phyloP scores from a whole-genome alignment of 805 yeast genomes.

The Sugiyamaella smithiae region DNA sequence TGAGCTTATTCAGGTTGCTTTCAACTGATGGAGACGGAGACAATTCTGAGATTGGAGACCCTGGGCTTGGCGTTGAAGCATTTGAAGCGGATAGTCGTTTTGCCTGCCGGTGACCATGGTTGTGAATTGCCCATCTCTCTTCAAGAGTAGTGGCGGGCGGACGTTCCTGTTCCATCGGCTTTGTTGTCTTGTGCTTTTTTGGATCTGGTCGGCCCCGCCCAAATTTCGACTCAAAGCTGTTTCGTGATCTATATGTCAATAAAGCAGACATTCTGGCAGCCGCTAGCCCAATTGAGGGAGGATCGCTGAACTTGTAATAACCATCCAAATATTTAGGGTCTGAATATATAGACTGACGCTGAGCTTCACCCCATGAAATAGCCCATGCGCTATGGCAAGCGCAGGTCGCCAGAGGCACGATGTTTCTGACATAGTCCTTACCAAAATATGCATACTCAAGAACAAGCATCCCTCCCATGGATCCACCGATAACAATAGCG shows the following conservation, averaged over 20 bases:
- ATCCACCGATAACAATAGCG: slow-evolving; percentile 91
- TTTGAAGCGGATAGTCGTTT: slow-evolving; percentile 20
- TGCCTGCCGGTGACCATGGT: slow-evolving; percentile 64
- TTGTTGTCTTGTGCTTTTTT: slow-evolving; percentile 36
- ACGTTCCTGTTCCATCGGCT: slow-evolving; percentile 25
- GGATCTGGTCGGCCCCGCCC: slow-evolving; percentile 75
- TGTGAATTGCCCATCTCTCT: slow-evolving; percentile 81
- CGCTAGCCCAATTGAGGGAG: slow-evolving; percentile 81
- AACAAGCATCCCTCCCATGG: slow-evolving; percentile 98
- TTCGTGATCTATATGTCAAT: slow-evolving; percentile 86
- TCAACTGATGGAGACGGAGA: slow-evolving; percentile 7
- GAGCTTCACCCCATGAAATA: slow-evolving; percentile 98
- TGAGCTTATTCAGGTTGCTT: background rate
- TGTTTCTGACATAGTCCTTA: slow-evolving; percentile 59
- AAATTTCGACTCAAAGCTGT: slow-evolving; percentile 85
- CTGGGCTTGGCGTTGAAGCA: background rate
- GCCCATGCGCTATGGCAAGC: slow-evolving; percentile 98
- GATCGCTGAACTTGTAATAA: slow-evolving; percentile 71
- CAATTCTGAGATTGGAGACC: slow-evolving; percentile 5
- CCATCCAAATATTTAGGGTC: slow-evolving; percentile 95
- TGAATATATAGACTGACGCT: slow-evolving; percentile 90
- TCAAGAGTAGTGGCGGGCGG: slow-evolving; percentile 48
- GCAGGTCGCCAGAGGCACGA: slow-evolving; percentile 87
- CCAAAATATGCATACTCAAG: slow-evolving; percentile 82
- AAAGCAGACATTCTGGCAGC: slow-evolving; percentile 98